These are phyloP conservation scores for Solanum virginianum DNA, from an alignment of 257 asterid species.

Conservation along the genomic window DNA sequence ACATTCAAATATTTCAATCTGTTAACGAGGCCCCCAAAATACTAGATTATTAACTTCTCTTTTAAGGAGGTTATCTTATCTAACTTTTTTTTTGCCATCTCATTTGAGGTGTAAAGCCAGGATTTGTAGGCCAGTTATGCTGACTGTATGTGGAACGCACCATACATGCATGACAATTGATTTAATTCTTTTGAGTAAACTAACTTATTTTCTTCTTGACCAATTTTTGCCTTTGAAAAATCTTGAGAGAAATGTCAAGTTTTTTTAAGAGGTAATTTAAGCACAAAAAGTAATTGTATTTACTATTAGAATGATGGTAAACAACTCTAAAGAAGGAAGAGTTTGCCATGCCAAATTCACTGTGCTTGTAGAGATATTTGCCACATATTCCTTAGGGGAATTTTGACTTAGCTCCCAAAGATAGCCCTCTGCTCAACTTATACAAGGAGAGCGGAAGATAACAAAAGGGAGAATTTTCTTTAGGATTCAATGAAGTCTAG, in stretches of 20 bases:
- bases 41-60: not conserved
- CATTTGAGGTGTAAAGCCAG: not conserved
- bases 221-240: not conserved
- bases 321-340: not conserved
- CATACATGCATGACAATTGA: not conserved
- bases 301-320: not conserved
- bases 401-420: too few relatives aligned
- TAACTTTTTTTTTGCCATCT: not conserved
- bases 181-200: not conserved
- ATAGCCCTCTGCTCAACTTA: too few relatives aligned
- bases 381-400: not conserved
- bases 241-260: not conserved
- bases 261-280: not conserved
- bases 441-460: too few relatives aligned
- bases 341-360: not conserved
- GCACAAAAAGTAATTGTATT: not conserved
- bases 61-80: not conserved
- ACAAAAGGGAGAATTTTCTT: not conserved
- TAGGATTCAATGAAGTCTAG: not conserved
- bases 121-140: not conserved
- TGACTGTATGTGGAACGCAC: not conserved
- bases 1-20: not conserved
- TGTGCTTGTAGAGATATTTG: not conserved
- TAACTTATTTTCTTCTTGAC: not conserved
- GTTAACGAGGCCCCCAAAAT: not conserved